Evolutionary conservation across 225 moss, liverwort and hornwort species (phyloP), one percentile per base, ranked within the genome.

Genomic region (Sphagnum contortum): DNA sequence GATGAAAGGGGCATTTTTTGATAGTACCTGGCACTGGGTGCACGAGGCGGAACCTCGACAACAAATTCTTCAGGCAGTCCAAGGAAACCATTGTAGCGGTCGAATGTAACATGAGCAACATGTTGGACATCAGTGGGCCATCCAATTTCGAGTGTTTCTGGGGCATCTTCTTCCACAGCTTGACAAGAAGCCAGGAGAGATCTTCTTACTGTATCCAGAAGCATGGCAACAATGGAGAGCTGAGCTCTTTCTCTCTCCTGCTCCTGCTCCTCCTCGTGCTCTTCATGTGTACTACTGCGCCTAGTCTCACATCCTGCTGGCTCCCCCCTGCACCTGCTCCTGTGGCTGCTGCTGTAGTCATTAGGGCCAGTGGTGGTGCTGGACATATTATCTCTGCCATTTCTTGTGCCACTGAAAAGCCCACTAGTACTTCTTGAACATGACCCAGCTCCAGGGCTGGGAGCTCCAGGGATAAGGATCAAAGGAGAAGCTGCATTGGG

Each of bases 91-190:
- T 96, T 90, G 57, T 87, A 96, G 6, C 96, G 90, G 64, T 96
- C 96, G 60, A 96, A 96, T 0, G 96, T 96, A 14, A 96, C 96
- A 72, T 96, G 96, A 3, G 96, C 92, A 8, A 96, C 96, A 49
- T 96, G 96, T 70, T 96, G 92, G 14, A 96, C 96, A 71, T 96
- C 92, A 6, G 96, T 96, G 3, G n/a, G n/a, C n/a, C n/a, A n/a
- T n/a, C n/a, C n/a, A n/a, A n/a, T n/a, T n/a, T n/a, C n/a, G n/a
- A n/a, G n/a, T n/a, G n/a, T n/a, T n/a, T n/a, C n/a, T n/a, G n/a
- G 92, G 0, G 77, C 70, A 63, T 84, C 84, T 46, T 44, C 61
- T 53, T 84, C 80, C 2, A 77, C 80, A 6, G 73, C 84, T 53
- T 80, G 84, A 8, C 84, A 84, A 12, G 78, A 49, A 0, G 80